A percentile compares a stretch with the other conserved stretches of the same genome.
Evolutionary conservation across 495 filamentous ascomycete genomes (phyloP).

Genomic region (Tuber melanosporum): DNA sequence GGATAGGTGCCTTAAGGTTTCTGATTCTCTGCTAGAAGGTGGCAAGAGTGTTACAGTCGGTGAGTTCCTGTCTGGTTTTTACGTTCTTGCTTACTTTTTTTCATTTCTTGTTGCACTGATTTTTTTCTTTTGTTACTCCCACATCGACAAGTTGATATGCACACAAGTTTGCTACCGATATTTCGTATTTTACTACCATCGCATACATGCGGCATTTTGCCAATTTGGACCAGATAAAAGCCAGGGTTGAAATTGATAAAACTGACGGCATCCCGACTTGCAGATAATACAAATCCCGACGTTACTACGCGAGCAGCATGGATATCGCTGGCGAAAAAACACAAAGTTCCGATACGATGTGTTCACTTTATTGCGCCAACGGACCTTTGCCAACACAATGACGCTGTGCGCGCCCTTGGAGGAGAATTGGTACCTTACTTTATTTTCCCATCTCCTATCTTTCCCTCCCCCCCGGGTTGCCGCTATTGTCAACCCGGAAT

Average conservation of each 20-base stretch:
- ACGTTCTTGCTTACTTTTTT: neutral
- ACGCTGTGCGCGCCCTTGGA: constrained; percentile 72
- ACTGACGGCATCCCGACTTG: constrained; percentile 28
- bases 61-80: constrained; percentile 45
- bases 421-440: constrained; percentile 46
- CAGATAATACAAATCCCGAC: constrained; percentile 92
- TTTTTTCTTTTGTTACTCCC: neutral
- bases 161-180: constrained; percentile 12
- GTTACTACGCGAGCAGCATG: constrained; percentile 65
- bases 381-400: constrained; percentile 80
- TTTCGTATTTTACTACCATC: constrained; percentile 5
- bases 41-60: constrained; percentile 68
- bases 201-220: constrained; percentile 16
- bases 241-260: constrained; percentile 17
- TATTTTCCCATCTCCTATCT: constrained; percentile 33
- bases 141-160: constrained; percentile 3
- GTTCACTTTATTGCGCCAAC: constrained; percentile 70
- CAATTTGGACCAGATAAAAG: constrained; percentile 17
- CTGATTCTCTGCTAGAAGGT: constrained; percentile 56
- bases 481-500: neutral
- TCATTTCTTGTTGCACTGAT: constrained; percentile 7
- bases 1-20: constrained; percentile 71
- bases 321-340: constrained; percentile 63
- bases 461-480: constrained; percentile 20
- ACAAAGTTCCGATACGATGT: constrained; percentile 71